Conservation (phyloP, 768 basidiomycete genomes). For the Mycena venus region DNA sequence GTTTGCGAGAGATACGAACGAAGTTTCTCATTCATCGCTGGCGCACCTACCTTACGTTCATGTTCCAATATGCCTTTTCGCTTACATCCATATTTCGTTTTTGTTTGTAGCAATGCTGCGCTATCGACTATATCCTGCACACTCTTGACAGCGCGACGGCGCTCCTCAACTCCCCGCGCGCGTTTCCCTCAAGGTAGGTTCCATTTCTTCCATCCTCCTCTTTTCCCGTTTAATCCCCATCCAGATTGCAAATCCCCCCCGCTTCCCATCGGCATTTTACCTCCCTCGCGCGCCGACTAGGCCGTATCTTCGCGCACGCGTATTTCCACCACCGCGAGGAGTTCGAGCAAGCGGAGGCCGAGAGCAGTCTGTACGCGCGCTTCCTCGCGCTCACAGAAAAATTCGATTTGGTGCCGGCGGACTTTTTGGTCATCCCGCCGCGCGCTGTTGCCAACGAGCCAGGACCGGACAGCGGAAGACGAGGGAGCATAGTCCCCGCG, state of each 20-base stretch:
- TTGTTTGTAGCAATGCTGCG: slow-evolving; percentile 85
- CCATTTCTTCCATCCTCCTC: not conserved
- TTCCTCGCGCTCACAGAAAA: slow-evolving; percentile 87
- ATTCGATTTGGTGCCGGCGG: slow-evolving; percentile 85
- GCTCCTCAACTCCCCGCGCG: slow-evolving; percentile 88
- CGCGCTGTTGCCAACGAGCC: slow-evolving; percentile 30
- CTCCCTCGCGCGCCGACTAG: slow-evolving; percentile 90
- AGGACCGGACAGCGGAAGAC: slow-evolving; percentile 30
- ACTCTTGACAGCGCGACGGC: slow-evolving; percentile 95
- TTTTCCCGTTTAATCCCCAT: slow-evolving; percentile 4
- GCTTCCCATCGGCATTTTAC: slow-evolving; percentile 91
- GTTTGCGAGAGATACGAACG: too few species aligned
- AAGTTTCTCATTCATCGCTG: too few species aligned
- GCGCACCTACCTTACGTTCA: not conserved
- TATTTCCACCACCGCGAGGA: slow-evolving; percentile 95
- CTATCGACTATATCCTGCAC: slow-evolving; percentile 95
- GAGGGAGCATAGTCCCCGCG: not conserved
- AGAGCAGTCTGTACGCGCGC: slow-evolving; percentile 90
- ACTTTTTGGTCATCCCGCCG: slow-evolving; percentile 86
- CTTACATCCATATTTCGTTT: not conserved
- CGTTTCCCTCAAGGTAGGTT: slow-evolving; percentile 90
- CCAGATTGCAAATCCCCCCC: slow-evolving; percentile 83
- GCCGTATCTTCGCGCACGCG: slow-evolving; percentile 96
- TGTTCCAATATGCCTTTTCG: not conserved
- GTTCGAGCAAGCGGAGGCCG: slow-evolving; percentile 91